Base-by-base conservation (phyloP, 345 rosid species). In the Pugionium cornutum region DNA sequence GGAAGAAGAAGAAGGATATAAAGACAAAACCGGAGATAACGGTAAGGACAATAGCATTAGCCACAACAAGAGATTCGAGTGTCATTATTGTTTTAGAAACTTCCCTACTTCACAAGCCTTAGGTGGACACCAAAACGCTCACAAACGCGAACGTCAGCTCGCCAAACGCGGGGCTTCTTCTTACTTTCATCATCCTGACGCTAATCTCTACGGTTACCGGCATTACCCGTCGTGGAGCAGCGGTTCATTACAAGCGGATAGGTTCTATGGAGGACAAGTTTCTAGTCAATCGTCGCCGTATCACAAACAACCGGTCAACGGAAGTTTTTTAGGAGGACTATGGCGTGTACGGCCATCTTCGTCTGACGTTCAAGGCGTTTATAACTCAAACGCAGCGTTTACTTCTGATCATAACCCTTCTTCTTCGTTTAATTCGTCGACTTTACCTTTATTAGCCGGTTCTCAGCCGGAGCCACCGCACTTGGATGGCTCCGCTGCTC, bases 121-220 rank as follows among this genome's bases (percentile, higher is more conserved):
- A 46, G 86, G 86, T 26, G 84, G 86, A 59, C 86, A 82, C 49
- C 84, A 82, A 75, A 82, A 82, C 48, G 86, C 86, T 8, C 86
- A 82, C 69, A 80, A 76, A 76, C 72, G 78, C 9, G 84, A 83
- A 66, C 80, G 84, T 42, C 84, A 78, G 64, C 79, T 64, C 4
- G 81, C 82, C 5, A 83, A 76, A 75, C 79, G 77, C 6, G 78
- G 68, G 3, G 36, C 49, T 43, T 51, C 76, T 49, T 57, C 76
- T 64, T 73, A 72, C 65, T 58, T 72, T 30, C 55, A 72, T 58
- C 78, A 69, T 45, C 63, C 64, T 2, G 72, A 62, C 46, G 2
- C 62, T 32, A 58, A 53, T 55, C 53, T 42, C 11, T 64, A 64
- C 9, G 64, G 65, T 33, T 64, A 64, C 56, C 71, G 66, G 50